These are phyloP conservation scores for Populus hybrid DNA, from an alignment of 441 rosid species.

Conservation along the genomic window DNA sequence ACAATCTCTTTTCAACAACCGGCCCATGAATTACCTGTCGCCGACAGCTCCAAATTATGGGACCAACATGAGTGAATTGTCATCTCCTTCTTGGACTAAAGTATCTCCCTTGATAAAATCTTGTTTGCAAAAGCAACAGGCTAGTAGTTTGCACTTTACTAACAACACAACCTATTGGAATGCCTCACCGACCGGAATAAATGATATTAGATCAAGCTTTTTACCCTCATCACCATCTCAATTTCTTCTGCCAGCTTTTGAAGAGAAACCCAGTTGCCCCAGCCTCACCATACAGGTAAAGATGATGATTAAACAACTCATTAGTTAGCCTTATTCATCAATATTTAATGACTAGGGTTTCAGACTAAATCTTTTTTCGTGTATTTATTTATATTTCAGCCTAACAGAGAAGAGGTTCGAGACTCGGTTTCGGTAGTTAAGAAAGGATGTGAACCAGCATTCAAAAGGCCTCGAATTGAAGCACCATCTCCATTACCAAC, in stretches of 20 bases:
- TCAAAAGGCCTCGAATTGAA: constrained; percentile 66
- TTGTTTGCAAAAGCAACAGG: constrained; percentile 33
- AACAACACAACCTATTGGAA: constrained; percentile 52
- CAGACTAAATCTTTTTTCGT: not conserved
- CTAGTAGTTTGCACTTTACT: constrained; percentile 39
- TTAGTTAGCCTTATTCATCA: not conserved
- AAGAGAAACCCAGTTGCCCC: constrained; percentile 33
- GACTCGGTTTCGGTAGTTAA: constrained; percentile 37
- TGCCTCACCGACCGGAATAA: constrained; percentile 34
- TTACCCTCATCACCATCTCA: constrained; percentile 36
- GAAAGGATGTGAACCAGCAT: constrained; percentile 54
- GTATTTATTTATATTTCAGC: constrained; percentile 24
- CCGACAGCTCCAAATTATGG: constrained; percentile 22
- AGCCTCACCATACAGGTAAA: constrained; percentile 36
- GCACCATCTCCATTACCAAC: constrained; percentile 91
- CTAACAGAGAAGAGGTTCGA: constrained; percentile 35
- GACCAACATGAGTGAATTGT: constrained; percentile 24
- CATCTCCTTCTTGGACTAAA: constrained; percentile 39
- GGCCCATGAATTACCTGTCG: constrained; percentile 34
- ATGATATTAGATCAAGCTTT: constrained; percentile 28
- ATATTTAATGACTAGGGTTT: constrained; percentile 5
- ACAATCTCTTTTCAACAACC: constrained; percentile 40
- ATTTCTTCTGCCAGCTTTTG: constrained; percentile 24
- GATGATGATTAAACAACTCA: not conserved
- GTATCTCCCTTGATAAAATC: constrained; percentile 31